A percentile compares a stretch with the other conserved stretches of the same genome.
These are phyloP conservation scores for Salix udensis DNA, from an alignment of 345 rosid species.

Conservation along the genomic window DNA sequence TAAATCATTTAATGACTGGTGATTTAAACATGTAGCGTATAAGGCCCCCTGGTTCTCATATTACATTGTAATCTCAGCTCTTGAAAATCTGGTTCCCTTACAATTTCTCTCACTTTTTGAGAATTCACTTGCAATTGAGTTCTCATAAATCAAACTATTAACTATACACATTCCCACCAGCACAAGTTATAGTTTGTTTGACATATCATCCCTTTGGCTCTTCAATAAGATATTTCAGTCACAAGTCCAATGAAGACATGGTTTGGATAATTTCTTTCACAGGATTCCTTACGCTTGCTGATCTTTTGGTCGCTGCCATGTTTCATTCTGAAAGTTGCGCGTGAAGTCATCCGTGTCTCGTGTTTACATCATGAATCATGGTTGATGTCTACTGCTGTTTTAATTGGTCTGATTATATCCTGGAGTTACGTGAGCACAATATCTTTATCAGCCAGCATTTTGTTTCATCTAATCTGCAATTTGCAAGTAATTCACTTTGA, in stretches of 20 bases:
- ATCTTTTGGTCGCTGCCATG: slow-evolving; percentile 71
- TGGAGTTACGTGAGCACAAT: slow-evolving; percentile 75
- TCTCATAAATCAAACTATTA: not conserved
- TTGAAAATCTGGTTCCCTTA: not conserved
- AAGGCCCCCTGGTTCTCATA: too few relatives aligned
- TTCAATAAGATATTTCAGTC: not conserved
- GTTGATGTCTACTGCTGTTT: slow-evolving; percentile 60
- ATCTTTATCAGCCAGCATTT: slow-evolving; percentile 62
- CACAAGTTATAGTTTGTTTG: not conserved
- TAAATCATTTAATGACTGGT: not conserved
- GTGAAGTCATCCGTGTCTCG: slow-evolving; percentile 53
- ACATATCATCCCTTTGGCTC: not conserved
- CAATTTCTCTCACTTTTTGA: not conserved
- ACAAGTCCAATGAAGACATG: not conserved
- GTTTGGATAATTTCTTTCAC: slow-evolving; percentile 5
- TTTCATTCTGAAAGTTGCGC: slow-evolving; percentile 54
- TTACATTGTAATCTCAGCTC: not conserved
- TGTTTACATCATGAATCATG: slow-evolving; percentile 53
- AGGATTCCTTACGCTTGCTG: slow-evolving; percentile 65
- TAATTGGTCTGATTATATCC: slow-evolving; percentile 51
- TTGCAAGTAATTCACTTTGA: slow-evolving; percentile 90
- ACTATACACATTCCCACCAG: not conserved
- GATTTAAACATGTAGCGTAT: too few relatives aligned
- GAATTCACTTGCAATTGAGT: not conserved
- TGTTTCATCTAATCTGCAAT: slow-evolving; percentile 86